Evolutionary conservation across 2,329 filamentous ascomycete species (phyloP), one percentile per base, ranked within the genome.

Genomic region (Penicillium brasilianum): DNA sequence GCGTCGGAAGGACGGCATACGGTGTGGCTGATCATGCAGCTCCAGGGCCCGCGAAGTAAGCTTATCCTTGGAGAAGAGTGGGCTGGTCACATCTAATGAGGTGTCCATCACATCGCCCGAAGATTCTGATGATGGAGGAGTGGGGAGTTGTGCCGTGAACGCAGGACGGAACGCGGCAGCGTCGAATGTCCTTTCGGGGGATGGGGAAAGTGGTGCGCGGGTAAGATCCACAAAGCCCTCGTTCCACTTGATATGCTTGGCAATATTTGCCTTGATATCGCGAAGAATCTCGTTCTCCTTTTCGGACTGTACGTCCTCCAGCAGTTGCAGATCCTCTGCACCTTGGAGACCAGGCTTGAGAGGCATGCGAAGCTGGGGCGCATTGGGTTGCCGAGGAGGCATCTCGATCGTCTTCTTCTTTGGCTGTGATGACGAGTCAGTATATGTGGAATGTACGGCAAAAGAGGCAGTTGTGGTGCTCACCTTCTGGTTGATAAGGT

Each of bases 401-500:
- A 78, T 81, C 57, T 91, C 89, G 60, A 82, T 76, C 1, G 82
- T 81, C 77, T 90, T 90, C 73, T 88, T 87, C 79, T 92, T 93
- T 72, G 90, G 90, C 68, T 91, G 87, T 82, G 76, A 62, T 7
- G 62, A 63, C 63, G 39, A 6, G 62, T 77, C 64, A 77, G 79
- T 81, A 67, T 81, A 74, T 70, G 70, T 66, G 60, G 60, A 69
- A 76, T 34, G 71, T 71, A 37, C 4, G 4, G 13, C 16, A 74
- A 32, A 16, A 10, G 48, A 18, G 69, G 13, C 53, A 48, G 41
- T 55, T 34, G 55, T 43, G 16, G 25, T 59, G 74, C 85, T 77
- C 83, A 94, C 91, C 87, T 95, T 96, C 77, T 95, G 91, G 80
- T 96, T 96, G 81, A 97, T 89, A 72, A 97, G 85, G 75, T 97